Base-by-base conservation (phyloP, 1,139 yeast species). In the Debaryomycetaceae sp. region DNA sequence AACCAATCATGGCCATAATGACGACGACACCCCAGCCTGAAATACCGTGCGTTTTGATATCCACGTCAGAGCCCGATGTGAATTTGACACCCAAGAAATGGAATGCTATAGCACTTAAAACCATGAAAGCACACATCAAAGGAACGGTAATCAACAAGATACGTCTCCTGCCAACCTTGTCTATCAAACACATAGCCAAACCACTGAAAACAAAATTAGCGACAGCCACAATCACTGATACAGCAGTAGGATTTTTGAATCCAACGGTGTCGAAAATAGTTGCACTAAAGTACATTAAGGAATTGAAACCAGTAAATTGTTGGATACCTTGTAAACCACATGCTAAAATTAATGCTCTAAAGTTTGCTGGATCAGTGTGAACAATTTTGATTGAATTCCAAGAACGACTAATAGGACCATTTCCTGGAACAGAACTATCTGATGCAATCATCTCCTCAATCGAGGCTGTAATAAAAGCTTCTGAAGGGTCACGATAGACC, bases 261-360 rank as follows among this genome's bases (percentile, higher is more conserved):
- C 98, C 98, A 41, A 88, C 87, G 33, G 91, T 81, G 61, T 87
- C 83, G 60, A 91, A 91, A 49, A 91, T 83, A 1, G 96, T 88
- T 31, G 95, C 82, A 42, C 95, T 83, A 65, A 89, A 91, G 66
- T 91, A 91, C 95, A 91, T 87, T 53, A 91, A 75, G 4, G 97
- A 87, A 67, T 91, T 91, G 78, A 89, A 91, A 50, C 97, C 97
- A 16, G 96, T 86, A 53, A 89, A 88, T 64, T 91, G 97, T 67
- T 91, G 97, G 57, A 91, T 86, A 46, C 95, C 96, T 66, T 91
- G 98, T 51, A 89, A 69, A 24, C 94, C 96, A 69, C 96, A 89
- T 5, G 92, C 94, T 52, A 91, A 81, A 34, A 89, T 70, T 47
- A 91, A 74, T 7, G 96, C 97, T 54, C 98, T 78, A 47, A 87